These are phyloP conservation scores for Mortierella alpina DNA, from an alignment of 192 early-diverging fungal genomes.

Conservation along the genomic window DNA sequence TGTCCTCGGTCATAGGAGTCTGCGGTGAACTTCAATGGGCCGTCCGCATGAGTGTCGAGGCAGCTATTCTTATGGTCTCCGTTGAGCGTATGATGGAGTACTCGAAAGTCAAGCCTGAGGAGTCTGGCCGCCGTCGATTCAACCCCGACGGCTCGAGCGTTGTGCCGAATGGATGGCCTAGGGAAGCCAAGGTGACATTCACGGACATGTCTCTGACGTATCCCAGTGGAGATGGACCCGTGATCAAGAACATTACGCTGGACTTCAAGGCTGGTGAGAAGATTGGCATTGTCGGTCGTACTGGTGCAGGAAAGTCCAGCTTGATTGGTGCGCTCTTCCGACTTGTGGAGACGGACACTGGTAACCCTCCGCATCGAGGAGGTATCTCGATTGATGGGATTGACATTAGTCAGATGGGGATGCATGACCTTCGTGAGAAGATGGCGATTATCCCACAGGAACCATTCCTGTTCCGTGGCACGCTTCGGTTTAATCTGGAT, in stretches of 20 bases:
- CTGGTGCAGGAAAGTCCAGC: constrained; percentile 50
- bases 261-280: constrained; percentile 59
- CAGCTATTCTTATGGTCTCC: constrained; percentile 34
- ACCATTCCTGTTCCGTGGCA: constrained; percentile 68
- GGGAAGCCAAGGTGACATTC: constrained; percentile 64
- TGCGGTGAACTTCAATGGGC: constrained; percentile 60
- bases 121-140: constrained; percentile 44
- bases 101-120: constrained; percentile 41
- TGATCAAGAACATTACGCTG: constrained; percentile 69
- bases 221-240: constrained; percentile 54
- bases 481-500: constrained; percentile 67
- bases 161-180: constrained; percentile 67
- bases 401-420: constrained; percentile 63
- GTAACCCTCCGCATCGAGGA: constrained; percentile 30
- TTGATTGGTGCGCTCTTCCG: constrained; percentile 77
- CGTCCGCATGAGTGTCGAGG: constrained; percentile 62
- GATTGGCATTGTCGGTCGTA: constrained; percentile 30
- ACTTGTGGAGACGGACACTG: constrained; percentile 65
- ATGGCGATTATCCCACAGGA: constrained; percentile 75
- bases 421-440: constrained; percentile 67
- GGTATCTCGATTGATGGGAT: constrained; percentile 76
- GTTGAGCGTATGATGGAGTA: constrained; percentile 68
- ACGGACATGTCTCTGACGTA: constrained; percentile 65
- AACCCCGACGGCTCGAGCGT: constrained; percentile 12
- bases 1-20: constrained; percentile 66